These are phyloP conservation scores for Chloris gayana DNA, from an alignment of 176 grass and related monocot species.

Conservation along the genomic window DNA sequence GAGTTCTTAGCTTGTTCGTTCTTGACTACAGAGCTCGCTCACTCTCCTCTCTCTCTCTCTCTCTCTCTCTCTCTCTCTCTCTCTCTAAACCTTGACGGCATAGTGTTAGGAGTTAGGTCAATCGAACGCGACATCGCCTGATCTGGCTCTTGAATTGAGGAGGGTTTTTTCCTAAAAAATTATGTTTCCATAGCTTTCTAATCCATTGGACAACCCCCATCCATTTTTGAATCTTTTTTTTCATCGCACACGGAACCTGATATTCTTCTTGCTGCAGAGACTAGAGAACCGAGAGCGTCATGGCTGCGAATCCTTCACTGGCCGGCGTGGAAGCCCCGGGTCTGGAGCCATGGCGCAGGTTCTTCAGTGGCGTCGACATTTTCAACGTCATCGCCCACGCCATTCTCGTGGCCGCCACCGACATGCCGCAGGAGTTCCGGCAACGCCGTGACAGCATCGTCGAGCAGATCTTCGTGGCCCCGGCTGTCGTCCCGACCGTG, in stretches of 20 bases:
- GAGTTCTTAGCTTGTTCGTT: neutral
- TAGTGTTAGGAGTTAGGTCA: no score
- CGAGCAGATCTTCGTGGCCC: constrained; percentile 38
- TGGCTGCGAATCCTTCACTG: neutral
- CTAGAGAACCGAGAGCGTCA: neutral
- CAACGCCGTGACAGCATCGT: constrained; percentile 48
- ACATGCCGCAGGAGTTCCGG: constrained; percentile 50
- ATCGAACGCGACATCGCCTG: neutral
- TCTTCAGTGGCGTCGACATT: constrained; percentile 42
- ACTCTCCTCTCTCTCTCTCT: no score
- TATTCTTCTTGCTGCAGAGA: neutral
- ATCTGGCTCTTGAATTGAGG: neutral
- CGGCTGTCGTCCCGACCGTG: neutral
- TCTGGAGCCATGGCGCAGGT: constrained; percentile 52
- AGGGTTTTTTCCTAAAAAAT: neutral
- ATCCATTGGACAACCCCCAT: neutral
- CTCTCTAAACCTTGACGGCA: neutral
- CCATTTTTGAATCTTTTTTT: neutral
- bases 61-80: neutral
- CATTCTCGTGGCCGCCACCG: constrained; percentile 50
- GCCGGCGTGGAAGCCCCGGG: neutral
- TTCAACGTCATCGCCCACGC: constrained; percentile 61
- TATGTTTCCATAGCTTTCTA: no score
- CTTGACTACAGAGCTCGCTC: neutral
- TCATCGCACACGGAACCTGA: no score